Evolutionary conservation across 2,329 filamentous ascomycete species (phyloP), one percentile per base, ranked within the genome.

Genomic region (Aspergillus pseudoglaucus): DNA sequence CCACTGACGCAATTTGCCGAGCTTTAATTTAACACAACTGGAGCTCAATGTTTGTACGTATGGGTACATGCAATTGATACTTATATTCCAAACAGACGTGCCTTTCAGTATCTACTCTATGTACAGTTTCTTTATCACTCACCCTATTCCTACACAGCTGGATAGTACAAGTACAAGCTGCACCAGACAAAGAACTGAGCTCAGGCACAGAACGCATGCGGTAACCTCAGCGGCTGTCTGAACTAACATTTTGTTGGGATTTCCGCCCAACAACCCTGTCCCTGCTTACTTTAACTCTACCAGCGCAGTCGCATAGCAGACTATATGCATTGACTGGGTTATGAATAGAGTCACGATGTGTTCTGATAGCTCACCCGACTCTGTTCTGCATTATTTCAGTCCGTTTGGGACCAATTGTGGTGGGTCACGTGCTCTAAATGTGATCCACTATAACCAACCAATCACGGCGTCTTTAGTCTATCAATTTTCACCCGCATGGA

Each of bases 201-300:
- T 33, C 33, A 35, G 14, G 14, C 14, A n/a, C n/a, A 35, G n/a
- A 39, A 39, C 17, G 17, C 15, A 39, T 18, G 37, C 37, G 37
- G 46, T 46, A 44, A 49, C 55, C 57, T 58, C 54, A 53, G 40
- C 50, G 53, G 37, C 47, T 52, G 27, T 6, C 48, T 52, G 27
- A 40, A 23, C 40, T 35, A 35, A n/a, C 12, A 10, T 61, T 58
- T 52, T 59, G 60, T 64, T 64, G 61, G 58, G 59, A 52, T 39
- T 52, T 45, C 42, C 39, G 47, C 60, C 59, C 61, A 60, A 60
- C 59, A 54, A 15, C 10, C 37, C 3, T 18, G 3, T 22, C 20
- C 37, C 8, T 18, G 22, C 8, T 10, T 7, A 10, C n/a, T 12
- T 8, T 18, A 39, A 39, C 37, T 15, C 33, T 37, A 17, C 33